These are phyloP conservation scores for Rosa chinensis DNA, from an alignment of 306 rosid species.

Conservation along the genomic window DNA sequence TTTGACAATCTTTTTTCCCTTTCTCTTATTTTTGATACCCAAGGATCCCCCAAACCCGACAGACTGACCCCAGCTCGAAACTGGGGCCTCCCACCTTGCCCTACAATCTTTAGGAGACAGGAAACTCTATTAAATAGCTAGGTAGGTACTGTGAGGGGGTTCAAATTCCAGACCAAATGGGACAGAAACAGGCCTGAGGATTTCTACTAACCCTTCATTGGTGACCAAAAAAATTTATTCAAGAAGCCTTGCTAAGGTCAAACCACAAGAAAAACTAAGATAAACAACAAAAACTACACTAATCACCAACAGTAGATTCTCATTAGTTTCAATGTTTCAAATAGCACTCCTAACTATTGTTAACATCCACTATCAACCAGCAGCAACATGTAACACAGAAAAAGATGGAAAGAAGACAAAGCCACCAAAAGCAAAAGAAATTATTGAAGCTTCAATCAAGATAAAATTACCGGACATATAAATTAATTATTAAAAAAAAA, in stretches of 20 bases:
- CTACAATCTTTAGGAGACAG: neutral
- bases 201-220: neutral
- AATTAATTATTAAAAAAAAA: neutral
- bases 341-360: neutral
- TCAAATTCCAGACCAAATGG: neutral
- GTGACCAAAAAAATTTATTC: neutral
- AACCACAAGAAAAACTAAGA: neutral
- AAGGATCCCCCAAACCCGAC: neutral
- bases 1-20: neutral
- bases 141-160: neutral
- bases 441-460: neutral
- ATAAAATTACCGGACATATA: neutral
- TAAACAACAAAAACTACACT: neutral
- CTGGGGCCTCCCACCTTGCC: neutral
- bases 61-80: neutral
- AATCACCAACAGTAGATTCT: neutral
- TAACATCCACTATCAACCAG: neutral
- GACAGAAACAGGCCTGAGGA: neutral
- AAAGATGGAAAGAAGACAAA: neutral
- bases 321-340: neutral
- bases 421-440: neutral
- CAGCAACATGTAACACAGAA: neutral
- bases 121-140: neutral
- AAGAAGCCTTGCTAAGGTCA: neutral
- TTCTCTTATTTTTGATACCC: neutral